Evolutionary conservation across 192 early-diverging fungal genomes (phyloP), one percentile per base, ranked within the genome.

Genomic region (Funneliformis geosporum): DNA sequence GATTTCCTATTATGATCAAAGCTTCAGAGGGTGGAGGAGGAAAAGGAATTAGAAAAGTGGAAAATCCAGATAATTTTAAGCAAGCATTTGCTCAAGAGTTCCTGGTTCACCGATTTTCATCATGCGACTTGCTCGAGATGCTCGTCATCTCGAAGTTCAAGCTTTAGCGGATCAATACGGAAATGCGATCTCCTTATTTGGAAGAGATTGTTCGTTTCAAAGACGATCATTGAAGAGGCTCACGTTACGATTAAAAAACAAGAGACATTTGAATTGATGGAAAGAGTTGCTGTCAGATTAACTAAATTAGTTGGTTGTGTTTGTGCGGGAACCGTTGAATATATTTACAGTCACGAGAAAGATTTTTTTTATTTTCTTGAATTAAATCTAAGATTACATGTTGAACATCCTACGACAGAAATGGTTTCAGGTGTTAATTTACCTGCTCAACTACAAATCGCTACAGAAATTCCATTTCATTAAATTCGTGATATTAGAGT

Each of bases 401-500:
- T 99, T 27, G 98, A 99, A 88, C 98, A 99, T 86, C 97, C 98
- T 60, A 98, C 96, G 9, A 98, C 97, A 8, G 97, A 99, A 83
- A 99, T 99, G 93, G 97, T 98, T 42, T 96, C 96, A 21, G 96
- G 97, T 70, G 97, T 99, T 79, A 97, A 99, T 80, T 88, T 99
- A 76, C 98, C 98, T 66, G 96, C 97, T 11, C 98, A 99, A 86
- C 88, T 99, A 67, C 97, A 97, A 83, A 93, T 99, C 61, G 95
- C 98, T n/a, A 99, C 98, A 97, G 98, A 97, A 83, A 95, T 99
- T 69, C 98, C 98, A 40, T 88, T 99, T 82, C 92, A 94, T 83
- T 91, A 94, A 82, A 95, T 99, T 83, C 92, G 92, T 78, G 96
- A 99, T 86, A 97, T 99, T 79, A 93, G 97, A 74, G 94, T n/a